Evolutionary conservation across 106 monocot genomes (phyloP), one percentile per base, ranked within the genome.

Genomic region (Posidonia australis): DNA sequence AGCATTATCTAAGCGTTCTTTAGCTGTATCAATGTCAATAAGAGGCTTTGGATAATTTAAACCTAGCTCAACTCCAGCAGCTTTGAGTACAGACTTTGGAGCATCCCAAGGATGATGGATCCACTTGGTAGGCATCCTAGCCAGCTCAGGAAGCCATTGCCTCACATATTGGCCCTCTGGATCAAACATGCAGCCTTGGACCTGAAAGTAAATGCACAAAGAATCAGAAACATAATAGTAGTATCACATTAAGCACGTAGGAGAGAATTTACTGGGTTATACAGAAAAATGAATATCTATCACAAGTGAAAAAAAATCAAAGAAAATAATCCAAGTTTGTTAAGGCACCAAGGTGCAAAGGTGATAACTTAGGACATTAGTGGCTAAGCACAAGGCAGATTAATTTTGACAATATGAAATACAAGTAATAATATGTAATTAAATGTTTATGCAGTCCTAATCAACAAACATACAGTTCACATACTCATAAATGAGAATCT

Each of bases 101-200:
- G 87, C 87, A 76, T 87, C 74, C 92, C 88, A 87, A 46, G 92
- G 92, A 81, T 80, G 82, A 47, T 92, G 92, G 43, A 92, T 85
- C 92, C 92, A 92, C 64, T 92, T 70, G 5, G 82, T 83, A 2
- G 92, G 92, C 82, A 92, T 68, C 49, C 92, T 69, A 52, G 82
- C 82, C 45, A 92, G 87, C 71, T 88, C 92, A 19, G 92, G 88
- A 68, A 92, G 70, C 92, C 92, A 92, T 60, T 51, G 82, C 76
- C 92, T 84, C 10, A 88, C 80, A 64, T 88, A 88, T 44, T 80
- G 77, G 26, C 92, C 92, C 16, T 80, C 73, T 41, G 88, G 92
- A 76, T 92, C 92, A 66, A 73, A 85, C 57, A 60, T 82, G 47
- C 58, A 19, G 13, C 92, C 92, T 66, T 92, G 92, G 64, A 63